A percentile compares a stretch with the other conserved stretches of the same genome.
Conservation (phyloP, 441 rosid genomes). For the Aquilaria agallochum region DNA sequence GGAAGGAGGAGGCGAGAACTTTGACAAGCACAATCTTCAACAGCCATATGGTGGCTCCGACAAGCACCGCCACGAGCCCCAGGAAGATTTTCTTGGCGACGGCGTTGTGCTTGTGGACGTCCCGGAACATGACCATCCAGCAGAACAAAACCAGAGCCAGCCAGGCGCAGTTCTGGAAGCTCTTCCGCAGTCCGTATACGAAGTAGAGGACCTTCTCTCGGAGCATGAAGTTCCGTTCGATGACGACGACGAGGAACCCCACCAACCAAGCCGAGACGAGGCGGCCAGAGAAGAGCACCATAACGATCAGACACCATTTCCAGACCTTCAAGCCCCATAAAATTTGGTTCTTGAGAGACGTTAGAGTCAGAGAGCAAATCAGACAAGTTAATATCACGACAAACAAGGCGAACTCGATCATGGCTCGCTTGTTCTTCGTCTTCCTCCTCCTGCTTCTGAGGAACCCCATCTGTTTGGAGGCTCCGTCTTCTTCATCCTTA, state of each 20-base stretch:
- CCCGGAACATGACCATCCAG: conserved; percentile 24
- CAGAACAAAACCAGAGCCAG: conserved; percentile 16
- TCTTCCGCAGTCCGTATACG: conserved; percentile 22
- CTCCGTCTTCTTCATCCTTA: conserved; percentile 11
- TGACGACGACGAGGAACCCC: conserved; percentile 25
- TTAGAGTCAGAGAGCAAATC: conserved; percentile 24
- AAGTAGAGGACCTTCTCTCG: conserved; percentile 22
- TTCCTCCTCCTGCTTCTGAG: conserved; percentile 13
- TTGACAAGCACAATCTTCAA: conserved; percentile 14
- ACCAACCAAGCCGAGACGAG: conserved; percentile 33
- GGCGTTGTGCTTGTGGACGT: conserved; percentile 12
- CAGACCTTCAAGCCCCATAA: conserved; percentile 25
- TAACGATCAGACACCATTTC: conserved; percentile 32
- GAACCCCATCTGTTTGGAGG: background rate
- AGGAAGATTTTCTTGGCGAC: conserved; percentile 12
- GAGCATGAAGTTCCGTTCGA: conserved; percentile 30
- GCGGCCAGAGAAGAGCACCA: conserved; percentile 31
- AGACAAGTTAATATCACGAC: conserved; percentile 30
- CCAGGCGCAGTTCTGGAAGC: conserved; percentile 29
- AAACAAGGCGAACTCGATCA: conserved; percentile 28
- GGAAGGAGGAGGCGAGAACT: conserved; percentile 23
- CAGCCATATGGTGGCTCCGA: conserved; percentile 29
- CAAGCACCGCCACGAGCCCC: conserved; percentile 8
- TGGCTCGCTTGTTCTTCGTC: conserved; percentile 28
- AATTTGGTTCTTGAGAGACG: conserved; percentile 10